Evolutionary conservation across 164 flowering plant genomes (phyloP).

Genomic region (Chimonanthus praecox): DNA sequence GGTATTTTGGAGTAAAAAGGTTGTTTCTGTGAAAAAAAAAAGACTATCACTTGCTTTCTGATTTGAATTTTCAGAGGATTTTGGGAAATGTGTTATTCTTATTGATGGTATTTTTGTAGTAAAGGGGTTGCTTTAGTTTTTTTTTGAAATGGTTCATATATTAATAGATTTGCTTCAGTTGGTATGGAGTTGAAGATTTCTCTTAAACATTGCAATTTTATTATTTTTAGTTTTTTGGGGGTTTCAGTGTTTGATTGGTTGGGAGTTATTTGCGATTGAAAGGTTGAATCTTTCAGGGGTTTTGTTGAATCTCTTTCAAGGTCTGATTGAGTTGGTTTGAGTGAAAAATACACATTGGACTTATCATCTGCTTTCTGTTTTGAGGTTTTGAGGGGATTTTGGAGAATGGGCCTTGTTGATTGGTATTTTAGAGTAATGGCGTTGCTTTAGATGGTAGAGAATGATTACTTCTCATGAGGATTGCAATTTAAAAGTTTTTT

Average conservation of each 20-base stretch:
- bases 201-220: background rate
- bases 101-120: constrained; percentile 15
- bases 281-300: background rate
- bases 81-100: constrained; percentile 8
- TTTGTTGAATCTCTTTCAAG: background rate
- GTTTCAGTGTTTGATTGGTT: background rate
- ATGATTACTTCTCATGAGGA: background rate
- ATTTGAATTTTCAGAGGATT: background rate
- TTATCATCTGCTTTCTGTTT: background rate
- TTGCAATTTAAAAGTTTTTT: too few species aligned
- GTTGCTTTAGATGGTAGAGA: background rate
- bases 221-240: background rate
- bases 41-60: background rate
- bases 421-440: background rate
- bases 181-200: background rate
- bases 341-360: background rate
- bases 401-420: background rate
- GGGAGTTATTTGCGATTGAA: background rate
- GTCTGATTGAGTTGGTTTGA: background rate
- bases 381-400: background rate
- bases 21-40: background rate
- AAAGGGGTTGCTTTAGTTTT: background rate
- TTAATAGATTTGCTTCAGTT: background rate
- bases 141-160: background rate
- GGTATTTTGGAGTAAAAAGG: background rate